Evolutionary conservation across 352 stramenopile genomes (phyloP), one percentile per base, ranked within the genome.

Genomic region (Plasmopara halstedii): DNA sequence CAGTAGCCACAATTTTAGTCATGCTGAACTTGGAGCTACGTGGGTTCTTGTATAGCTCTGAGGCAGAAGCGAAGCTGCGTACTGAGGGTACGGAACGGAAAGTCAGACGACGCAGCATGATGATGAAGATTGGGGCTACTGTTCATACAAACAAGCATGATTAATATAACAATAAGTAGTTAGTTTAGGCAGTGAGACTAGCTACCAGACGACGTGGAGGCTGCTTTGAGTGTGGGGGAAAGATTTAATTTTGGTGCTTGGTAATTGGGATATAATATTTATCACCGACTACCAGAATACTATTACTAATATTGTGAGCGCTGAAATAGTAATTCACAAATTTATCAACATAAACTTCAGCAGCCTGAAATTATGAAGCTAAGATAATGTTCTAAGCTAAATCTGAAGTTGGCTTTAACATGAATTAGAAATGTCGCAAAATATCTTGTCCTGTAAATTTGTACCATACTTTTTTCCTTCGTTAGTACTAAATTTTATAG

Each of bases 1-100:
- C 84, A 18, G 93, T 98, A 52, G 73, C 94, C 25, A 97, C 86
- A 56, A 98, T 96, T 73, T 93, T 93, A 45, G 82, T 91, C 82
- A 93, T 93, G 31, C 79, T 91, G 56, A 91, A 93, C 61, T 87
- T 85, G 46, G 77, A 69, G 34, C 73, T 81, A 53, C 79, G 76
- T 18, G 76, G 79, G 56, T 90, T 88, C 53, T 80, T 79, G 67
- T 88, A 90, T 22, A 63, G 60, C 25, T 83, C 48, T 34, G 52
- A 54, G 40, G 53, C 43, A 1, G 57, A 58, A 29, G 27, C 37
- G 17, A 68, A 23, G 26, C 47, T n/a, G 49, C 61, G 46, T 47
- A 53, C 20, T 11, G 46, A 48, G 2, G 49, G 20, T 6, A 61
- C 40, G 37, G 48, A 64, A 38, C 43, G 41, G 40, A 63, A 48